Base-by-base conservation (phyloP, 306 rosid species). In the Glycyrrhiza uralensis region DNA sequence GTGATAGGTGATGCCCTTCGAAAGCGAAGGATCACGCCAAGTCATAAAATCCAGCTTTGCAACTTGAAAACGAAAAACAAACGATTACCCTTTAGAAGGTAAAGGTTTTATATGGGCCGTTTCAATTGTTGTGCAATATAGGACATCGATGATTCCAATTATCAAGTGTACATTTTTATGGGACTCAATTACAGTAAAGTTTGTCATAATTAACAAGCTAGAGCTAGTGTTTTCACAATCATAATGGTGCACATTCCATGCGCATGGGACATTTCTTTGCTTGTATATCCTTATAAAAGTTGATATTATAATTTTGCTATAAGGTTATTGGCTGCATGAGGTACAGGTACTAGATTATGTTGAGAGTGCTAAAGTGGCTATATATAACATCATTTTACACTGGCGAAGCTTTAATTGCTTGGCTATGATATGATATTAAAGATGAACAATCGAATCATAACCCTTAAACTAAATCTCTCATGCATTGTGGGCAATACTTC, bases 11-110 rank as follows among this genome's bases (percentile, higher is more conserved):
- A 15, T 15, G 45, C 14, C 19, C 38, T 33, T 17, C 0, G 64
- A 74, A 52, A 64, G 66, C 66, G 66, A 75, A 75, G 72, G n/a
- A 13, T 41, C 38, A 75, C 57, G 49, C 58, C 79, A 64, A 17
- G 45, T 28, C 26, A 52, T 41, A 24, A 55, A 64, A 73, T 60
- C 78, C 18, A 73, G 50, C 78, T 73, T 73, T 60, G 42, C 78
- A 49, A 9, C 59, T 54, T 65, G 26, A 38, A 41, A 76, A 42
- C 59, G 1, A 9, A 66, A 60, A 29, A 38, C 19, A 60, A 29
- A 38, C 19, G 5, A 69, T 50, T 69, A 60, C 30, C 36, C 66
- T 38, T 46, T 69, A 54, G 4, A 38, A 59, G 29, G 38, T 71
- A 54, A n/a, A 56, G 44, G 63, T 57, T 72, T 71, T 23, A 56